phyloP scores from a whole-genome alignment of 257 asterid species.

The Fraxinus cuspidata region DNA sequence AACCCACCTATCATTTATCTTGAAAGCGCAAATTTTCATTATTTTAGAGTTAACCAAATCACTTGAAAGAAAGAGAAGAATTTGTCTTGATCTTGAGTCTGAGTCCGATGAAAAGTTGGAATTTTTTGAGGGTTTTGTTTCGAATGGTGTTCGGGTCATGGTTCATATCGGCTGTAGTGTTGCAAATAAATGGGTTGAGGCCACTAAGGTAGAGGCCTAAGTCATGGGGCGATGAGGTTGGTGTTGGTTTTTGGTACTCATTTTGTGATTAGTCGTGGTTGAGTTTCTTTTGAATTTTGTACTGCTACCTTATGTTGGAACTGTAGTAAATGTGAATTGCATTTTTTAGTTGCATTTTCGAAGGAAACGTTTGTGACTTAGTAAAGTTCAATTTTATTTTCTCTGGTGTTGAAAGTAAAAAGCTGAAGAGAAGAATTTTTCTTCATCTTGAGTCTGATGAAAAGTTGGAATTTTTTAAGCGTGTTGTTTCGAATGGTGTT shows the following conservation, averaged over 20 bases:
- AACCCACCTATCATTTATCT: conserved; percentile 35
- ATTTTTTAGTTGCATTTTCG: conserved; percentile 8
- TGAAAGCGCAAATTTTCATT: conserved; percentile 12
- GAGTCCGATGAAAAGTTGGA: conserved; percentile 50
- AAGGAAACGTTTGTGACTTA: too few species aligned
- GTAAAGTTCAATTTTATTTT: too few species aligned
- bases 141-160: conserved; percentile 53
- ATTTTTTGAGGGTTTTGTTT: conserved; percentile 34
- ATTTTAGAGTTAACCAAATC: conserved; percentile 31
- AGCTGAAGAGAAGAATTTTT: conserved; percentile 40
- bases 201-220: conserved; percentile 80
- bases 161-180: conserved; percentile 37
- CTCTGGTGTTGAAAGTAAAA: too few species aligned
- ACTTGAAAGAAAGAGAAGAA: conserved; percentile 38
- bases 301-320: conserved; percentile 8
- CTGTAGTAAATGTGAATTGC: conserved; percentile 8
- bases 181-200: conserved; percentile 66
- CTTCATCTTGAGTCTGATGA: conserved; percentile 58
- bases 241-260: conserved; percentile 21
- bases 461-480: conserved; percentile 36
- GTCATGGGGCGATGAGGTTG: conserved; percentile 98
- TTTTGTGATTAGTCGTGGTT: not conserved
- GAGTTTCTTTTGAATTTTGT: conserved; percentile 7
- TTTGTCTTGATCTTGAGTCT: conserved; percentile 52
- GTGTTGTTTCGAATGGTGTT: conserved; percentile 39